A percentile compares a stretch with the other conserved stretches of the same genome.
These are phyloP conservation scores for Osmozyma mogii DNA, from an alignment of 805 yeast genomes.

Conservation along the genomic window DNA sequence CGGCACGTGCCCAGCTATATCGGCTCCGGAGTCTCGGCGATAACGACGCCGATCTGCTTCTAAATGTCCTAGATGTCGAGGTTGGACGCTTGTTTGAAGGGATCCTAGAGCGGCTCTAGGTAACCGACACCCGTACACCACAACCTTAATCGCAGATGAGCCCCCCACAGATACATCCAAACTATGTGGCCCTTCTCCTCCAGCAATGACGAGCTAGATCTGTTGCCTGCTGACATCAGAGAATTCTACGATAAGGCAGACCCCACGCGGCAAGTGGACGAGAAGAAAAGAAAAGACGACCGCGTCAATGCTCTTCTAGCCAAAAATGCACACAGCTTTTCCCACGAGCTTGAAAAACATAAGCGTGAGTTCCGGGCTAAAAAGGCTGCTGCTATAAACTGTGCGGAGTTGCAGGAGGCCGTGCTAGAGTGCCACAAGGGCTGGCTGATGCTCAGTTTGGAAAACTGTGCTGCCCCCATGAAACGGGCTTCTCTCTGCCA, in stretches of 20 bases:
- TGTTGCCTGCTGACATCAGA: constrained; percentile 26
- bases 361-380: constrained; percentile 19
- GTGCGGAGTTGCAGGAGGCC: constrained; percentile 32
- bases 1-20: constrained; percentile 4
- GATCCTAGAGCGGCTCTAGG: constrained; percentile 21
- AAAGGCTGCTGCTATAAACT: constrained; percentile 25
- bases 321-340: constrained; percentile 9
- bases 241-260: constrained; percentile 23
- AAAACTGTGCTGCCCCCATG: constrained; percentile 24
- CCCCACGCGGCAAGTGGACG: constrained; percentile 23
- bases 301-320: neutral
- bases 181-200: constrained; percentile 25
- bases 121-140: neutral
- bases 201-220: constrained; percentile 18
- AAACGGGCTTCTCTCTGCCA: constrained; percentile 20
- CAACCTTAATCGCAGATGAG: too few relatives aligned
- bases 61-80: constrained; percentile 26
- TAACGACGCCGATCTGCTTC: constrained; percentile 3
- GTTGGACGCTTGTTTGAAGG: constrained; percentile 34
- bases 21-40: neutral
- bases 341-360: constrained; percentile 23
- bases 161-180: constrained; percentile 1
- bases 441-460: constrained; percentile 20
- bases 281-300: constrained; percentile 15
- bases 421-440: constrained; percentile 30